These are phyloP conservation scores for Filobasidium floriforme DNA, from an alignment of 768 basidiomycete species.

Conservation along the genomic window DNA sequence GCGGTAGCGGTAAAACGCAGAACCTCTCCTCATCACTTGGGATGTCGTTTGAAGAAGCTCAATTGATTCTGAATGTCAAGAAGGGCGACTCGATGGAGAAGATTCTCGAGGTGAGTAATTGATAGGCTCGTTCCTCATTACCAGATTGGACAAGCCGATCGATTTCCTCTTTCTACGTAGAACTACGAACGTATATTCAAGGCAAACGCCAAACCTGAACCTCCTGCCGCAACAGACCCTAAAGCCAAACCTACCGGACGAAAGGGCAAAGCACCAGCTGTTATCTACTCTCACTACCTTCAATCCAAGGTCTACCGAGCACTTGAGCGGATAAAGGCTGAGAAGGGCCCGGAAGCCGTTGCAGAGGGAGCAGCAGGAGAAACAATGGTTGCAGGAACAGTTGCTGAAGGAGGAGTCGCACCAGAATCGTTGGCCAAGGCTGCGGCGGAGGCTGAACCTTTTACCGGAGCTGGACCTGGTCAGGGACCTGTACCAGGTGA, in stretches of 20 bases:
- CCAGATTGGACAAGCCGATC: background rate
- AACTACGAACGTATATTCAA: constrained; percentile 90
- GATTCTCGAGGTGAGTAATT: constrained; percentile 62
- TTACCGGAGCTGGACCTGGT: constrained; percentile 3
- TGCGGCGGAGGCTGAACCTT: background rate
- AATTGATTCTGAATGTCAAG: constrained; percentile 81
- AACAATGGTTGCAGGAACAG: constrained; percentile 6
- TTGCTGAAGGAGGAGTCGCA: constrained; percentile 10
- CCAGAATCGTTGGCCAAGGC: constrained; percentile 1
- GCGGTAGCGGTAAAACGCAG: constrained; percentile 57
- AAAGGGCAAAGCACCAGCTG: constrained; percentile 22
- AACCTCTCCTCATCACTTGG: constrained; percentile 74
- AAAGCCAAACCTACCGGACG: constrained; percentile 32
- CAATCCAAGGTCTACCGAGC: constrained; percentile 97
- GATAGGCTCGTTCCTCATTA: background rate
- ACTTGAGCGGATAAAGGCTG: constrained; percentile 88
- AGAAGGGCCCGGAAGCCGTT: constrained; percentile 47
- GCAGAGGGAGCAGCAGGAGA: constrained; percentile 12
- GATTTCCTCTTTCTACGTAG: constrained; percentile 48
- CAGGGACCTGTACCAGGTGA: constrained; percentile 3
- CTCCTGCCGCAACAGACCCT: constrained; percentile 49
- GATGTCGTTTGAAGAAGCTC: constrained; percentile 94
- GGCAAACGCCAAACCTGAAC: constrained; percentile 67
- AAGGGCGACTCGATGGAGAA: constrained; percentile 61
- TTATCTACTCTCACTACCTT: constrained; percentile 72